Base-by-base conservation (phyloP, 306 rosid species). In the Vigna nakashimae region DNA sequence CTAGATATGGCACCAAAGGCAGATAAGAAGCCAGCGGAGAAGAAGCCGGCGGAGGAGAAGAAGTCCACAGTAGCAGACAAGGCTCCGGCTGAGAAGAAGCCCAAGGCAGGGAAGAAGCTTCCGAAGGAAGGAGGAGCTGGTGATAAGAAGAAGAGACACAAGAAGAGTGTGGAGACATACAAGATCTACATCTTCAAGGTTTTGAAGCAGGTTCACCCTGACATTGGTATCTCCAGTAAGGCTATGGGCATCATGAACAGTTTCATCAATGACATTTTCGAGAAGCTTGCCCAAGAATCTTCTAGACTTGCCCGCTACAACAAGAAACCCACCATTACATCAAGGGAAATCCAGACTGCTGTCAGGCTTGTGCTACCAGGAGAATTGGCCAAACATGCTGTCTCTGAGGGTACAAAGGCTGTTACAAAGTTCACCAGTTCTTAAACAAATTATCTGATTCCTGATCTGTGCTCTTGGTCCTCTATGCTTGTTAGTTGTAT, bases 331-430 rank as follows among this genome's bases (percentile, higher is more conserved):
- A 91, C 96, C 0, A 91, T 91, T 12, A 89, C 96, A 7, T 91
- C 96, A 0, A 65, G 96, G 88, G 96, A 91, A 70, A 91, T 91
- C 36, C 96, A 91, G 63, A 91, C 96, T 0, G 96, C 93, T 0
- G 96, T 91, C n/a, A 86, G 96, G 7, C 80, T 91, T 3, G 93
- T 91, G 9, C 74, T 91, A 16, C 96, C 96, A 0, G 93, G 96
- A 8, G 93, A 91, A 28, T 77, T 91, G 75, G 96, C 96, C 0
- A 91, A 91, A 69, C 96, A 91, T 0, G 96, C 56, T 0, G 93
- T 91, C 0, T 91, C 96, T 0, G 93, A 91, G 53, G 96, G 96
- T 1, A 91, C 96, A 4, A 91, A 91, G 81, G 96, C 96, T 0
- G 96, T 91, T 0, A 91, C 96, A 8, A 91, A 91, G 76, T 91